Evolutionary conservation across 2,329 filamentous ascomycete genomes (phyloP), one percentile per base, ranked within the genome.

Genomic region (Stenocarpella maydis): DNA sequence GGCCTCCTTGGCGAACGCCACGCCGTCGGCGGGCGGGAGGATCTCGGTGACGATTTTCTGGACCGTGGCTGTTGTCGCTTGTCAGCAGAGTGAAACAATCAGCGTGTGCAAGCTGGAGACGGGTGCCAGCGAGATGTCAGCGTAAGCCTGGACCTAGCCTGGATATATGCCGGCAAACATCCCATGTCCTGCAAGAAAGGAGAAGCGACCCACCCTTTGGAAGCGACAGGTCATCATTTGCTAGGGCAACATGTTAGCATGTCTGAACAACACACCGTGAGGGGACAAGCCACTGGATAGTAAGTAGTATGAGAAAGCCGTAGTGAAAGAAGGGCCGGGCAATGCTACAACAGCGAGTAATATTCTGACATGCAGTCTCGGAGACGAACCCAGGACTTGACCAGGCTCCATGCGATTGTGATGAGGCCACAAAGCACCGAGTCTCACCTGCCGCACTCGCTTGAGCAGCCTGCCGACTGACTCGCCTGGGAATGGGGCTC

Each of bases 1-100:
- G 15, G 95, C 95, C 76, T 99, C 96, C 80, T 97, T 98, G 52
- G 95, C 93, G 78, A 98, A 98, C 1, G 92, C 91, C 72, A 97
- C 88, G 63, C 94, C 93, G 17, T 80, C 82, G 60, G 91, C 89
- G 0, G 91, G 83, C 1, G 94, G 90, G 1, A 99, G 87, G 76
- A 99, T 98, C 80, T 99, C 96, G 69, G 91, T 91, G 75, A 99
- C 95, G 74, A 99, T 99, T 82, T 91, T 91, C 76, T 91, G 89
- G n/a, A 91, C 89, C 7, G 89, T 91, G 43, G 89, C 89, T 90
- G 70, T 34, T n/a, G 9, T 52, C 24, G 28, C 26, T 19, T 19
- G 58, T 63, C 43, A 43, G 63, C 39, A 41, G 31, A 24, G 24
- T 49, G 24, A 37, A 37, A 26, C 21, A n/a, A 14, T 8, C 31